Evolutionary conservation across 2,329 filamentous ascomycete genomes (phyloP).

Genomic region (Monosporascus sp.): DNA sequence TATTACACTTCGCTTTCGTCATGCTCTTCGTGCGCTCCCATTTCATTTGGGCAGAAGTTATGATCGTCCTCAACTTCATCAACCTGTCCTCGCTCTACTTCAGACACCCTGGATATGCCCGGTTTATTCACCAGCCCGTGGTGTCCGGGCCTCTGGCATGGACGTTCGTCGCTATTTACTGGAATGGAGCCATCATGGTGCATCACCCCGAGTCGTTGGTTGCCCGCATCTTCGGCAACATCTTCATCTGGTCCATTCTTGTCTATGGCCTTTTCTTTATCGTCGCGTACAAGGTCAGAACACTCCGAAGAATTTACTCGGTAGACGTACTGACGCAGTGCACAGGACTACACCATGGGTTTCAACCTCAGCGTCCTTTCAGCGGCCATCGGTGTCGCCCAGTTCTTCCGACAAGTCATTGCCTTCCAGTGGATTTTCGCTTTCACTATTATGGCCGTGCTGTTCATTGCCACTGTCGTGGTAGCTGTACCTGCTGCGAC

Average conservation of each 20-base stretch:
- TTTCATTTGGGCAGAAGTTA: slow-evolving; percentile 70
- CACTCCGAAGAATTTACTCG: neutral
- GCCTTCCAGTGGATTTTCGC: slow-evolving; percentile 92
- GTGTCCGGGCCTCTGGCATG: slow-evolving; percentile 76
- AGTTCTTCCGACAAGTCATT: slow-evolving; percentile 67
- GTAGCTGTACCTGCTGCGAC: slow-evolving; percentile 60
- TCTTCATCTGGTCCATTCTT: slow-evolving; percentile 82
- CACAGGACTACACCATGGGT: slow-evolving; percentile 66
- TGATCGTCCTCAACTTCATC: slow-evolving; percentile 75
- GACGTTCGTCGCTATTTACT: slow-evolving; percentile 82
- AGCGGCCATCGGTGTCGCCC: slow-evolving; percentile 70
- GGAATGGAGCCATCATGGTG: slow-evolving; percentile 82
- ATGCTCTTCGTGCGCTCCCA: slow-evolving; percentile 74
- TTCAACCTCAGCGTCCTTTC: slow-evolving; percentile 70
- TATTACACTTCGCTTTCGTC: slow-evolving; percentile 76
- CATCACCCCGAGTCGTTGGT: slow-evolving; percentile 58
- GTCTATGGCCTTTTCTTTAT: slow-evolving; percentile 75
- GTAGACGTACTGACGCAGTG: slow-evolving; percentile 3
- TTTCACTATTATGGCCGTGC: slow-evolving; percentile 71
- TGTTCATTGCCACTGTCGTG: slow-evolving; percentile 63
- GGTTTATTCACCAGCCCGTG: slow-evolving; percentile 70
- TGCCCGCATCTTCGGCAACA: slow-evolving; percentile 76
- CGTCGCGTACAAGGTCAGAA: slow-evolving; percentile 59
- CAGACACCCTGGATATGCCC: slow-evolving; percentile 65
- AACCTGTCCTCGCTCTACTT: slow-evolving; percentile 78